A percentile compares a stretch with the other conserved stretches of the same genome.
Evolutionary conservation across 148 eudicot genomes (phyloP).

Genomic region (Chenopodium formosanum): DNA sequence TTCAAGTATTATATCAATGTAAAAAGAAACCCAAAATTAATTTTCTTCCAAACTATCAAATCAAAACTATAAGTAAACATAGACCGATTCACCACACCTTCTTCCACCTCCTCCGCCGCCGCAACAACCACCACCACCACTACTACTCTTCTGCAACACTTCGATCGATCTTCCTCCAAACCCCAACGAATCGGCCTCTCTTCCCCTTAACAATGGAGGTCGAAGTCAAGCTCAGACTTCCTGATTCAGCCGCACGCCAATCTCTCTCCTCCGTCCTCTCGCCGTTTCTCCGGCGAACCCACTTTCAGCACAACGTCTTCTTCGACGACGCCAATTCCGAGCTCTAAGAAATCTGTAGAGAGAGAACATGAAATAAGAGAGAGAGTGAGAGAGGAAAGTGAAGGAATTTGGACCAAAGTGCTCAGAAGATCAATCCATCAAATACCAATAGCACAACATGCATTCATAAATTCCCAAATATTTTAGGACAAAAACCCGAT

Average conservation of each 20-base stretch:
- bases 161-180: slow-evolving; percentile 57
- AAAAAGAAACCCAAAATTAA: neutral
- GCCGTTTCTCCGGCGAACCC: slow-evolving; percentile 49
- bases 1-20: neutral
- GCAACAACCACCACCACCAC: slow-evolving; percentile 41
- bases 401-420: no score
- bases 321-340: slow-evolving; percentile 63
- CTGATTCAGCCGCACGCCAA: slow-evolving; percentile 43
- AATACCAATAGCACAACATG: neutral
- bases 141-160: slow-evolving; percentile 69
- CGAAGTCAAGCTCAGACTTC: slow-evolving; percentile 77
- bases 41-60: neutral
- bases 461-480: neutral
- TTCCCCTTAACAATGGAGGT: slow-evolving; percentile 55
- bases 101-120: slow-evolving; percentile 46
- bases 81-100: slow-evolving; percentile 41
- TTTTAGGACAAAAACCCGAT: neutral
- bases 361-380: no score
- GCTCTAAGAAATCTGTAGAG: slow-evolving; percentile 23
- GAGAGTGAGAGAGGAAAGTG: no score
- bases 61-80: neutral
- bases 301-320: slow-evolving; percentile 71
- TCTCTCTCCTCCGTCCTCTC: slow-evolving; percentile 50
- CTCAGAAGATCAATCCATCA: neutral
- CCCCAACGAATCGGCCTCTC: slow-evolving; percentile 70